A percentile compares a stretch with the other conserved stretches of the same genome.
phyloP scores from a whole-genome alignment of 768 basidiomycete species.

The Tulasnella sp. region DNA sequence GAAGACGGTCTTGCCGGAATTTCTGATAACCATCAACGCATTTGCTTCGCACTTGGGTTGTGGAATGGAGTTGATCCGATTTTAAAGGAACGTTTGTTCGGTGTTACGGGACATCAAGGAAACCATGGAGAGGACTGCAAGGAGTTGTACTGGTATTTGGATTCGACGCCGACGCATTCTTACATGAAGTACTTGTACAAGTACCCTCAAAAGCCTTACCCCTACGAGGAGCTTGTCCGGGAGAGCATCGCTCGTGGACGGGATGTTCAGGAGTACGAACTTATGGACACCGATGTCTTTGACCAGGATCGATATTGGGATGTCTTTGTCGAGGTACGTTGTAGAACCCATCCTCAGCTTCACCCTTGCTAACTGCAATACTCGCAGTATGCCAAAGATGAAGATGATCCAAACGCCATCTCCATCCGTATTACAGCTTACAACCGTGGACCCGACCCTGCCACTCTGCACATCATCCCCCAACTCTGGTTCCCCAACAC shows the following conservation, averaged over 20 bases:
- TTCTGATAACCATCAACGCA: conserved; percentile 91
- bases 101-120: conserved; percentile 93
- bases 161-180: conserved; percentile 96
- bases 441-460: conserved; percentile 92
- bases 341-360: neutral
- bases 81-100: conserved; percentile 93
- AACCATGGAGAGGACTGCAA: conserved; percentile 99
- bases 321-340: conserved; percentile 85
- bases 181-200: conserved; percentile 99
- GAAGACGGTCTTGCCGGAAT: conserved; percentile 97
- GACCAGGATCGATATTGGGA: conserved; percentile 97
- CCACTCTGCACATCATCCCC: conserved; percentile 88
- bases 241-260: conserved; percentile 78
- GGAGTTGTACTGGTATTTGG: conserved; percentile 97
- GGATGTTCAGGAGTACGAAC: conserved; percentile 85
- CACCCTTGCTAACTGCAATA: conserved; percentile 15
- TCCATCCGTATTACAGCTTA: conserved; percentile 93
- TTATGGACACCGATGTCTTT: conserved; percentile 85
- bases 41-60: conserved; percentile 82
- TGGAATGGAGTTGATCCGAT: conserved; percentile 96
- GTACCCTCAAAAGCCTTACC: conserved; percentile 86
- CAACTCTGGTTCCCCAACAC: conserved; percentile 98
- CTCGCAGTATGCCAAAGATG: conserved; percentile 90
- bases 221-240: conserved; percentile 85
- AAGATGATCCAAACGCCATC: conserved; percentile 76